Evolutionary conservation across 352 stramenopile species (phyloP).

Genomic region (Phytophthora colocasiae): DNA sequence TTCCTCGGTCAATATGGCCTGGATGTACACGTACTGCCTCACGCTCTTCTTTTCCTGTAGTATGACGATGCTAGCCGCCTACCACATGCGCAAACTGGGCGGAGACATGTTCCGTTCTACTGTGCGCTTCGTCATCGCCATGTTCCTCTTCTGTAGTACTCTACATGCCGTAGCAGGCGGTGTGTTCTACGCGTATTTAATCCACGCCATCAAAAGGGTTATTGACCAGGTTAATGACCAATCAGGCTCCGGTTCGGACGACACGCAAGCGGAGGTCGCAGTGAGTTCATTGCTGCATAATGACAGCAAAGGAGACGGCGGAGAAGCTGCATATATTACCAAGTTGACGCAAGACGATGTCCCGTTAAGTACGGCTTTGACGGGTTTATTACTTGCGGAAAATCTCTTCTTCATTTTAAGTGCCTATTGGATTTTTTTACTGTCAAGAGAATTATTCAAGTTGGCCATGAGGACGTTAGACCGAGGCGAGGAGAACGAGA

Average conservation of each 20-base stretch:
- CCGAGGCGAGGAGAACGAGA: constrained; percentile 54
- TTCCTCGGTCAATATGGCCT: constrained; percentile 48
- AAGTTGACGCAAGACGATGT: constrained; percentile 64
- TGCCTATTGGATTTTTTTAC: constrained; percentile 73
- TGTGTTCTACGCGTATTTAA: constrained; percentile 68
- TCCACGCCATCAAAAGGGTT: constrained; percentile 35
- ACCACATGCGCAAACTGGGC: constrained; percentile 70
- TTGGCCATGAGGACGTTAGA: constrained; percentile 67
- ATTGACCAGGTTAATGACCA: constrained; percentile 28
- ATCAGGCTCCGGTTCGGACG: constrained; percentile 18
- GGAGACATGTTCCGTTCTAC: constrained; percentile 75
- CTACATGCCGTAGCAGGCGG: constrained; percentile 57
- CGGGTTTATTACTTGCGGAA: constrained; percentile 55
- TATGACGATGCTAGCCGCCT: constrained; percentile 59
- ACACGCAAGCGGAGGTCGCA: constrained; percentile 17
- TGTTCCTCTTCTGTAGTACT: constrained; percentile 64
- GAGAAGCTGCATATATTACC: constrained; percentile 63
- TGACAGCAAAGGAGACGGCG: constrained; percentile 58
- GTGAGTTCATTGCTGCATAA: constrained; percentile 43
- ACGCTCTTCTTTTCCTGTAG: constrained; percentile 64
- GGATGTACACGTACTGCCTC: constrained; percentile 71
- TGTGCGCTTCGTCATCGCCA: constrained; percentile 73
- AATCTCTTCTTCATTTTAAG: constrained; percentile 74
- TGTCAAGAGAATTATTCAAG: constrained; percentile 67
- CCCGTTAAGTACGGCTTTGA: constrained; percentile 48